Percentiles rank a stretch among this genome's conserved stretches.
Evolutionary conservation across 2,329 filamentous ascomycete species (phyloP).

Genomic region (Fusarium staphyleae): DNA sequence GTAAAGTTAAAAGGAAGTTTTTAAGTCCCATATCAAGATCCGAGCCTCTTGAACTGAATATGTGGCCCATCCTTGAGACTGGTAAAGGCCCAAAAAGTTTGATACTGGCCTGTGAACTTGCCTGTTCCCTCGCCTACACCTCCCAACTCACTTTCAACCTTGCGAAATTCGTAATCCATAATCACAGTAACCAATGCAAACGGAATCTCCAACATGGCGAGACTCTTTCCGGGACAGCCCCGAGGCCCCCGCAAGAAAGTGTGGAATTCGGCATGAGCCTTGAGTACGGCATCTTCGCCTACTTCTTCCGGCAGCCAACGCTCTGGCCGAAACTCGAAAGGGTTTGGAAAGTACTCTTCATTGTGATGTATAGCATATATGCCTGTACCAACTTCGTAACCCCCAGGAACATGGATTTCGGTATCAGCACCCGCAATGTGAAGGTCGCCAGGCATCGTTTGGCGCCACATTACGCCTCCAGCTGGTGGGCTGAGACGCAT

Average conservation of each 20-base stretch:
- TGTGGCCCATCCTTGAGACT: no score
- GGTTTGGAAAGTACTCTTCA: background rate
- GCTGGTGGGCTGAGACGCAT: background rate
- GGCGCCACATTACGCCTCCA: background rate
- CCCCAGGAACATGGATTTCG: no score
- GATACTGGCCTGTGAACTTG: no score
- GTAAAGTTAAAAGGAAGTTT: no score
- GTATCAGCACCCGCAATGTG: background rate
- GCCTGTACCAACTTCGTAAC: background rate
- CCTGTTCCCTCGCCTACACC: no score
- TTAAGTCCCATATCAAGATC: no score
- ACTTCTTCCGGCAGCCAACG: background rate
- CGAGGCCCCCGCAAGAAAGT: background rate
- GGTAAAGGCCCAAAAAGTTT: no score
- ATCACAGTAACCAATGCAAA: no score
- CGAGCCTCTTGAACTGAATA: no score
- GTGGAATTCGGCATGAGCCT: background rate
- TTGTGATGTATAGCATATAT: slow-evolving; percentile 1
- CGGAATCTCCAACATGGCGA: background rate
- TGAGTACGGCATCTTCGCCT: background rate
- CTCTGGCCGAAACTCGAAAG: background rate
- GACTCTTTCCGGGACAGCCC: background rate
- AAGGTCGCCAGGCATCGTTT: background rate
- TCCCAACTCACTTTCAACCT: no score
- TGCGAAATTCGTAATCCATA: no score